phyloP scores from a whole-genome alignment of 2,329 filamentous ascomycete genomes.

The Thermoascus crustaceus region DNA sequence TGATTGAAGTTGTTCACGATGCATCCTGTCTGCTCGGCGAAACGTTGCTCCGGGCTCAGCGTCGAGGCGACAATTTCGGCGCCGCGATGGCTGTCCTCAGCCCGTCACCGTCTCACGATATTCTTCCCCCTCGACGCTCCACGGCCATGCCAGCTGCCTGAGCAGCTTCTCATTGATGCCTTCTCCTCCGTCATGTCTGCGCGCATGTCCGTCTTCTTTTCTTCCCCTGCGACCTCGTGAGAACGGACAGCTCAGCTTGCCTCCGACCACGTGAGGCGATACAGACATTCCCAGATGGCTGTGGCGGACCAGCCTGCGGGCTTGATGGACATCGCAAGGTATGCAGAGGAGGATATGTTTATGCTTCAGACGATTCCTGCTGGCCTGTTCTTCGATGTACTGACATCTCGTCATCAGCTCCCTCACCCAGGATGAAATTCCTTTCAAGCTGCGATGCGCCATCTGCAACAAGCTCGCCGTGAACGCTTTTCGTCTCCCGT shows the following conservation, averaged over 20 bases:
- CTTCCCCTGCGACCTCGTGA: constrained; percentile 7
- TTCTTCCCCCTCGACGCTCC: not conserved
- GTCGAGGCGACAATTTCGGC: not conserved
- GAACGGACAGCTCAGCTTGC: not conserved
- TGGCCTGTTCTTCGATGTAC: no score
- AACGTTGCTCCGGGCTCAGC: not conserved
- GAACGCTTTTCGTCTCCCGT: constrained; percentile 84
- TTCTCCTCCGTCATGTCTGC: constrained; percentile 13
- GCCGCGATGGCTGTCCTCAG: no score
- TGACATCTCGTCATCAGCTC: constrained; percentile 56
- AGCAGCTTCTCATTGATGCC: constrained; percentile 11
- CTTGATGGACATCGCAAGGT: constrained; percentile 38
- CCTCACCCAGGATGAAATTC: constrained; percentile 73
- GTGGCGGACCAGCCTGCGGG: constrained; percentile 31
- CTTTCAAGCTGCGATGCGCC: constrained; percentile 92
- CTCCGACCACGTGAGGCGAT: no score
- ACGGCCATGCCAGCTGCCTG: constrained; percentile 6
- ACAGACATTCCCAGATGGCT: constrained; percentile 21
- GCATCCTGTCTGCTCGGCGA: not conserved
- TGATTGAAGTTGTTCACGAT: not conserved
- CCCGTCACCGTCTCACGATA: no score
- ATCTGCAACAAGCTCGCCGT: constrained; percentile 85
- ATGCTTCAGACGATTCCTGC: no score
- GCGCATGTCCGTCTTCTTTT: constrained; percentile 9
- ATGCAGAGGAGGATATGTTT: no score